phyloP scores from a whole-genome alignment of 768 basidiomycete genomes.

The Podaxis carcinomalis region DNA sequence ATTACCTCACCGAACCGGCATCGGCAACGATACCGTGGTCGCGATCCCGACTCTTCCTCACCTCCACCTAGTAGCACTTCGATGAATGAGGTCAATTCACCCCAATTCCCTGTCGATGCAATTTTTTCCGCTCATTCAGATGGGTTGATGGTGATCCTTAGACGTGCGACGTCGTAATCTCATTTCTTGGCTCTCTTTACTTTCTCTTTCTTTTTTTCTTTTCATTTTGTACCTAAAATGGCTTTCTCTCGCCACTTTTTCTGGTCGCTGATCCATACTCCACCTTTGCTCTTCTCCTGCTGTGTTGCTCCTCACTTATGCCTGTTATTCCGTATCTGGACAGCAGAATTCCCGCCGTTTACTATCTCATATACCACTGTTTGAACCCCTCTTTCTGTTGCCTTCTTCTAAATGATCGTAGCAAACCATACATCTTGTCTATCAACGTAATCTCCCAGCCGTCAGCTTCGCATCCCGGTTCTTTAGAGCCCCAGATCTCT shows the following conservation, averaged over 20 bases:
- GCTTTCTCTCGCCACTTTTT: not conserved
- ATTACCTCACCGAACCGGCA: conserved; percentile 10
- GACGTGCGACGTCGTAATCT: conserved; percentile 33
- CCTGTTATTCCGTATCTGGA: not conserved
- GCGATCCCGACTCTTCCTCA: not conserved
- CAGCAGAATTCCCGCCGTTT: not conserved
- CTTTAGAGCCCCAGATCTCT: no score
- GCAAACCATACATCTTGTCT: not conserved
- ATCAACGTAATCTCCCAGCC: not conserved
- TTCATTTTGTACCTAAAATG: not conserved
- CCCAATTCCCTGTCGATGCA: conserved; percentile 61
- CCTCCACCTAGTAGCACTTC: not conserved
- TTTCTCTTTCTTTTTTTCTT: not conserved
- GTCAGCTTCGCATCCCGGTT: not conserved
- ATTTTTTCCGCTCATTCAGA: conserved; percentile 87
- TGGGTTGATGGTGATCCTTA: conserved; percentile 75
- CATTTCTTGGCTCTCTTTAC: not conserved
- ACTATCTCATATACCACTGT: no score
- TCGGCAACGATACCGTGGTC: conserved; percentile 21
- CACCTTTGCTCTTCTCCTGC: not conserved
- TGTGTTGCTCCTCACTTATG: not conserved
- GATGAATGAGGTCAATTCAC: conserved; percentile 10
- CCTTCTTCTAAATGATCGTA: not conserved
- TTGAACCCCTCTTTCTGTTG: not conserved
- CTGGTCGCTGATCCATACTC: not conserved